Base-by-base conservation (phyloP, 73 alveolate genomes). In the Paramecium sexaurelia region DNA sequence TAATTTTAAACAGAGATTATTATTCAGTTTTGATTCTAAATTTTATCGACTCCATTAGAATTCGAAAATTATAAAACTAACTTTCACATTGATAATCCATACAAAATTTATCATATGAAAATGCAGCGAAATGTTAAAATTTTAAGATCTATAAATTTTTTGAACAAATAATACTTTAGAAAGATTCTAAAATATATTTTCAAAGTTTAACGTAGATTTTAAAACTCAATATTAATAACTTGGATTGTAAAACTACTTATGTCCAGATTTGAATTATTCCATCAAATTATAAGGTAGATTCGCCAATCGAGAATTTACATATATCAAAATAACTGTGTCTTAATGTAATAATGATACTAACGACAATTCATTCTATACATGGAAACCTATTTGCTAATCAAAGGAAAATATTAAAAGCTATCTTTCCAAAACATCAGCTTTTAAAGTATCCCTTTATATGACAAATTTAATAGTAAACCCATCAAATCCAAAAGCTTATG, bases 391-490 rank as follows among this genome's bases (percentile, higher is more conserved):
- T 17, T 73, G 87, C 26, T 4, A 33, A 39, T 73, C 87, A 15
- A n/a, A 27, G 11, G 87, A 73, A n/a, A 8, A 27, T n/a, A 36
- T 73, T 4, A 8, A 33, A 27, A 73, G 27, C 1, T 33, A 73
- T 36, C 43, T 73, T 4, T 6, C 26, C 6, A 36, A 3, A 8
- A 33, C 8, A 3, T 9, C 66, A 27, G 32, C 66, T 8, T 73
- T 73, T 73, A 73, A 22, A 3, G 87, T 73, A 0, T 22, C 36
- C 13, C 33, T 39, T 7, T 73, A 73, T 10, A 73, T 73, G 87
- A 73, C 87, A 73, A 73, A 73, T 73, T 19, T 73, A 39, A 36
- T 73, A 13, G 27, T 73, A 20, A 73, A 73, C 19, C 87, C 87
- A 7, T 9, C 39, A 20, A 22, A 13, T 73, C 87, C 87, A 29